A percentile compares a stretch with the other conserved stretches of the same genome.
Conservation (phyloP, 139 green algal genomes). For the Micromonas commoda region DNA sequence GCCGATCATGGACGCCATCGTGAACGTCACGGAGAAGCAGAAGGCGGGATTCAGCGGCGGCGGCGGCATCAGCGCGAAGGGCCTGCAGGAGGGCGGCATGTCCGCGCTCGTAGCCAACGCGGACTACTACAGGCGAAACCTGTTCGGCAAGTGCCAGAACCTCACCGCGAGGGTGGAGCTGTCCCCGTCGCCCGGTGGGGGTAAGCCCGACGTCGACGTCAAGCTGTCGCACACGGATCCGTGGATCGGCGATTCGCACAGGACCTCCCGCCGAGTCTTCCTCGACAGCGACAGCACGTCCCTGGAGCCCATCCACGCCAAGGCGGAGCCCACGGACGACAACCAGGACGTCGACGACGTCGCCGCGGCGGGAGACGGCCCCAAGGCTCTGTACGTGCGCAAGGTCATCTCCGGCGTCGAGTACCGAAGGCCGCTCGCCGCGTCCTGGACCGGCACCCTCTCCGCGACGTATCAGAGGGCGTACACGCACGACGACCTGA, state of each 20-base stretch:
- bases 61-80: slow-evolving; percentile 55
- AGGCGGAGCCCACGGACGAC: background rate
- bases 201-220: slow-evolving; percentile 49
- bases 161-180: slow-evolving; percentile 60
- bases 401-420: slow-evolving; percentile 54
- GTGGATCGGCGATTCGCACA: slow-evolving; percentile 73
- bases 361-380: background rate
- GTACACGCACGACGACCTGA: slow-evolving; percentile 65
- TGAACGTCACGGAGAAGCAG: slow-evolving; percentile 78
- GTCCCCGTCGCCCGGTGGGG: slow-evolving; percentile 48
- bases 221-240: slow-evolving; percentile 76
- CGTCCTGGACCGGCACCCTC: slow-evolving; percentile 57
- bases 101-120: slow-evolving; percentile 74
- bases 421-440: slow-evolving; percentile 63
- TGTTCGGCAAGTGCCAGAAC: slow-evolving; percentile 78
- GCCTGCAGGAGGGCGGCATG: slow-evolving; percentile 45
- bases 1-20: too few species aligned
- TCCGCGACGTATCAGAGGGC: slow-evolving; percentile 52
- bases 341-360: background rate
- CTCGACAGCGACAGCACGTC: background rate
- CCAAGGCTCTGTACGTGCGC: background rate
- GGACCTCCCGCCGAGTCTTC: slow-evolving; percentile 69
- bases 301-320: background rate
- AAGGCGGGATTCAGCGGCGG: slow-evolving; percentile 67
- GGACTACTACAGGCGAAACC: slow-evolving; percentile 72